phyloP scores from a whole-genome alignment of 306 rosid species.

The Chamaecrista fasciculata region DNA sequence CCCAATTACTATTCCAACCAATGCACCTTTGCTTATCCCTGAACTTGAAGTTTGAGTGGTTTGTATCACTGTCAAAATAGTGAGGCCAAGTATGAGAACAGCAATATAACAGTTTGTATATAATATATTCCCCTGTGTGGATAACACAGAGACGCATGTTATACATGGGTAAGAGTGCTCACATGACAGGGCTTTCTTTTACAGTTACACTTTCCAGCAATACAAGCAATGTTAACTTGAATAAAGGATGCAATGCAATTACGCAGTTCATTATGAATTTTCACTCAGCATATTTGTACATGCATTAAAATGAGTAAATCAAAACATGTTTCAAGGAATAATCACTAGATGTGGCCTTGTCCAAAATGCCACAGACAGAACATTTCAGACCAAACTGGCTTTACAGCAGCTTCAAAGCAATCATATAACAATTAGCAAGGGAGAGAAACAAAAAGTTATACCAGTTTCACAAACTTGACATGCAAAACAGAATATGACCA shows the following conservation, averaged over 20 bases:
- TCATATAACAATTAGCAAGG: neutral
- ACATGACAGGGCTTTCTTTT: neutral
- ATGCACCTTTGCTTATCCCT: constrained; percentile 65
- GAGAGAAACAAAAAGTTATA: neutral
- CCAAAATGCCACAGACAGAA: neutral
- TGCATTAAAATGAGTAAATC: neutral
- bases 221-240: neutral
- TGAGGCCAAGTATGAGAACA: constrained; percentile 8
- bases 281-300: neutral
- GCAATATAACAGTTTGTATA: constrained; percentile 3
- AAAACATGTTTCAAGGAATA: neutral
- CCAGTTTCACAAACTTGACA: neutral
- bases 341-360: neutral
- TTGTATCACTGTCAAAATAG: constrained; percentile 39
- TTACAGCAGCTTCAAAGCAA: neutral
- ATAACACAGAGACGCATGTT: neutral
- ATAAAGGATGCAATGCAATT: neutral
- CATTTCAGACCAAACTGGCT: neutral
- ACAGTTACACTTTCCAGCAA: neutral
- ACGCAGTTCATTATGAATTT: neutral
- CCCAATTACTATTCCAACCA: constrained; percentile 70
- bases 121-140: neutral
- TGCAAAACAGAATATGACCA: neutral
- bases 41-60: constrained; percentile 42
- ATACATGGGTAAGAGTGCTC: neutral